Conservation (phyloP, 371 early-diverging fungal genomes). For the Lichtheimia corymbifera region DNA sequence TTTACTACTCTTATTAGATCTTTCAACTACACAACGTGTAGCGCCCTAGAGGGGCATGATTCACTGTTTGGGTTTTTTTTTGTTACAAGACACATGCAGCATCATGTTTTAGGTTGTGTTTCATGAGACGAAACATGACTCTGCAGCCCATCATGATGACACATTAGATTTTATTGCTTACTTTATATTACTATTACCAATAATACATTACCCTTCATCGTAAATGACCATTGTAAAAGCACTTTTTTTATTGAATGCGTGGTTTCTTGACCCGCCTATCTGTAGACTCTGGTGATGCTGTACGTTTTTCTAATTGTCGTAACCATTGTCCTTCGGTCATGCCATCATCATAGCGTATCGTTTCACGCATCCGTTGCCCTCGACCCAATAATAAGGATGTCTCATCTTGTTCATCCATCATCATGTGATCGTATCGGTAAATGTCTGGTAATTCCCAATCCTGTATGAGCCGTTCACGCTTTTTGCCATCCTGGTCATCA, state of each 20-base stretch:
- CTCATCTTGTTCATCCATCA: conserved; percentile 2
- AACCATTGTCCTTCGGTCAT: conserved; percentile 94
- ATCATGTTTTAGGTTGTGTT: too few relatives aligned
- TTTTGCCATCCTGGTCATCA: conserved; percentile 39
- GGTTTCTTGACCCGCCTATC: neutral
- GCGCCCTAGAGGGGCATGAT: too few relatives aligned
- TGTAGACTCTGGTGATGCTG: neutral
- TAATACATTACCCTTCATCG: too few relatives aligned
- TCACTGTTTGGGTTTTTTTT: too few relatives aligned
- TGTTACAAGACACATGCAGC: too few relatives aligned
- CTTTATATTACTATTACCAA: too few relatives aligned
- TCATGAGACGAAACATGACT: too few relatives aligned
- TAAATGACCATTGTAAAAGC: neutral
- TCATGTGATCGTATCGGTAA: conserved; percentile 66
- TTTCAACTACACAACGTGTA: too few relatives aligned
- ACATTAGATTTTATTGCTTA: too few relatives aligned
- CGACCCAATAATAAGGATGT: conserved; percentile 46
- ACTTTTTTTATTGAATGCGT: neutral
- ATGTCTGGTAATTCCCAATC: conserved; percentile 88
- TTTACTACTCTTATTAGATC: too few relatives aligned
- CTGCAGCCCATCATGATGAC: too few relatives aligned
- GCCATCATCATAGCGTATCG: conserved; percentile 87
- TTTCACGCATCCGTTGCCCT: conserved; percentile 69
- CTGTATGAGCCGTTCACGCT: conserved; percentile 77
- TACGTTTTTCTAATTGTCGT: conserved; percentile 10